A percentile compares a stretch with the other conserved stretches of the same genome.
Conservation (phyloP, 1,139 yeast genomes). For the Taphrina wiesneri region DNA sequence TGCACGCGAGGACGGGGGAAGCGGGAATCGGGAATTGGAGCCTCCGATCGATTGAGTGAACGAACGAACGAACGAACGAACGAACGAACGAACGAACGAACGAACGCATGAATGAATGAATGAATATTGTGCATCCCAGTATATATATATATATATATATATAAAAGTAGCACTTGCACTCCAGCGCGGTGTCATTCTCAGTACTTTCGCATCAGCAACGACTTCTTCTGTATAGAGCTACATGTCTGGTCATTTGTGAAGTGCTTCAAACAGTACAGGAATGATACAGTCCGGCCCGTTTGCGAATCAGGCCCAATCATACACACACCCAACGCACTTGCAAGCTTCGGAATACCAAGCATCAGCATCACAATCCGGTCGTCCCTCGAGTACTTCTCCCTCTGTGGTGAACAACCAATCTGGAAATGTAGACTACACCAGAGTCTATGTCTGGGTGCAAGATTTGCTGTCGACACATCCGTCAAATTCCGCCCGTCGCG, state of each 20-base stretch:
- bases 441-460: slow-evolving; percentile 85
- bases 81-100: too few relatives aligned
- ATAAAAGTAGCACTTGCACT: too few relatives aligned
- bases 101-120: too few relatives aligned
- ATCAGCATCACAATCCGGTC: slow-evolving; percentile 4
- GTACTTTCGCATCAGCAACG: too few relatives aligned
- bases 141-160: too few relatives aligned
- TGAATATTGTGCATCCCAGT: too few relatives aligned
- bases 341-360: slow-evolving; percentile 19
- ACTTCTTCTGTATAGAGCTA: too few relatives aligned
- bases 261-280: background rate
- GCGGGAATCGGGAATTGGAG: background rate
- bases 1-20: background rate
- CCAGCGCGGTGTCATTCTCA: too few relatives aligned
- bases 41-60: background rate
- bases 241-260: background rate
- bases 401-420: background rate
- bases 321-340: slow-evolving; percentile 30
- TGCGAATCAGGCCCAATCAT: slow-evolving; percentile 18
- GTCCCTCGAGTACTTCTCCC: slow-evolving; percentile 18
- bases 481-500: slow-evolving; percentile 50
- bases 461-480: slow-evolving; percentile 58
- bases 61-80: background rate
- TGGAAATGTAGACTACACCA: slow-evolving; percentile 60
- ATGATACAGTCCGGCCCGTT: slow-evolving; percentile 33